These are phyloP conservation scores for Erythrobasidium yunnanense DNA, from an alignment of 768 basidiomycete genomes.

Conservation along the genomic window DNA sequence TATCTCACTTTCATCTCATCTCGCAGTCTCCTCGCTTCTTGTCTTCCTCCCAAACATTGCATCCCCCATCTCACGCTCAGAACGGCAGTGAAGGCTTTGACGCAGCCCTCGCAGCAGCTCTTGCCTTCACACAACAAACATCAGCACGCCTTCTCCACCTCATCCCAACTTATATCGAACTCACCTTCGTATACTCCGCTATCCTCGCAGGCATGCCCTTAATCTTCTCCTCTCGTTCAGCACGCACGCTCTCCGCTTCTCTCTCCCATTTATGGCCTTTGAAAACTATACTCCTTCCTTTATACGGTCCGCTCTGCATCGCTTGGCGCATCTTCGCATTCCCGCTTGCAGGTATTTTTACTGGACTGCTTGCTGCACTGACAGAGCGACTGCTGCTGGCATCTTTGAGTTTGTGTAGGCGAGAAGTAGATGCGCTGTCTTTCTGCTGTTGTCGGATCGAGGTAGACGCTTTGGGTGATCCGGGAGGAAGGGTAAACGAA, in stretches of 20 bases:
- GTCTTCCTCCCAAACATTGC: too few relatives aligned
- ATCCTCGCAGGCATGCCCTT: constrained; percentile 2
- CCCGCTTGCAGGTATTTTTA: not conserved
- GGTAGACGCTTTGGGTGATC: not conserved
- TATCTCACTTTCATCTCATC: not conserved
- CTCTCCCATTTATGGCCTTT: constrained; percentile 16
- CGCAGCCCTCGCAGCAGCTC: not conserved
- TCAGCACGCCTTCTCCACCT: too few relatives aligned
- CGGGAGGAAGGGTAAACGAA: not conserved
- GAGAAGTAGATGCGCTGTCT: too few relatives aligned
- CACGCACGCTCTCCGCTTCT: not conserved
- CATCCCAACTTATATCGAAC: not conserved
- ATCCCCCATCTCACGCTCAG: too few relatives aligned
- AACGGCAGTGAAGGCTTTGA: constrained; percentile 6
- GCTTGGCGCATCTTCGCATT: not conserved
- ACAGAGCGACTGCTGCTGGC: not conserved
- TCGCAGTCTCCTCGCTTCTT: not conserved
- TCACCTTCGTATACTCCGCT: constrained; percentile 8
- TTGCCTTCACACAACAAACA: not conserved
- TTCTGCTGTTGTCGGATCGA: too few relatives aligned
- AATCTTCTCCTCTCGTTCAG: constrained; percentile 3
- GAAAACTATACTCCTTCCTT: constrained; percentile 7
- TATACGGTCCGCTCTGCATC: constrained; percentile 7
- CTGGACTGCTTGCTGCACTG: not conserved
- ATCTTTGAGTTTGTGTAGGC: too few relatives aligned